Base-by-base conservation (phyloP, 305 asterid species). In the Fraxinus baroniana region DNA sequence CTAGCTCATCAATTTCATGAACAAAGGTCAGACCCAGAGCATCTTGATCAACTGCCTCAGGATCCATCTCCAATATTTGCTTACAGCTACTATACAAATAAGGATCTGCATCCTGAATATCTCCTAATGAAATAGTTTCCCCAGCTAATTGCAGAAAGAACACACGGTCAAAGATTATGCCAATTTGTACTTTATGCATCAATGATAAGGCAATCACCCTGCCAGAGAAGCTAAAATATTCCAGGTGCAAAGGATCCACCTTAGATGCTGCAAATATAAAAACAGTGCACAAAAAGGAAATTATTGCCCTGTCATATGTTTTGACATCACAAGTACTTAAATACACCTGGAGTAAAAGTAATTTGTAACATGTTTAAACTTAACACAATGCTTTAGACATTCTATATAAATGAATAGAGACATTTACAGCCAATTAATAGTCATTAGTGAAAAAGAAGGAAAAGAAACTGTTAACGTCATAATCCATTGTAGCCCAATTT, bases 141-240 rank as follows among this genome's bases (percentile, higher is more conserved):
- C 97, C 97, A 84, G 92, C 91, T 87, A 97, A 88, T 87, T 89
- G 97, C 79, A 82, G 76, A 82, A 90, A 86, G 89, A 97, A 92
- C 20, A 85, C 87, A 17, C 97, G 97, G 86, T 93, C 91, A 81
- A 95, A 88, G 46, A 91, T 97, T 78, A 95, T 86, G 57, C 98
- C 98, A 2, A 95, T 87, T 89, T 97, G 98, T 75, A 97, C 83
- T 87, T 89, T 91, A 80, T 97, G 95, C 93, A 94, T 88, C 93
- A 97, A 88, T 57, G 97, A 94, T 79, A 93, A 86, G 60, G 97
- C 99, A 84, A 93, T 89, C 88, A 95, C 87, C 88, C 97, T 89
- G 83, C 98, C 98, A 18, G 92, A 82, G 89, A 97, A 92, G 80
- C 68, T 86, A 82, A 92, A 97, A 86, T 97, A 97, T 39, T 93